These are phyloP conservation scores for Fusarium torreyae DNA, from an alignment of 2,329 filamentous ascomycete genomes.

Conservation along the genomic window DNA sequence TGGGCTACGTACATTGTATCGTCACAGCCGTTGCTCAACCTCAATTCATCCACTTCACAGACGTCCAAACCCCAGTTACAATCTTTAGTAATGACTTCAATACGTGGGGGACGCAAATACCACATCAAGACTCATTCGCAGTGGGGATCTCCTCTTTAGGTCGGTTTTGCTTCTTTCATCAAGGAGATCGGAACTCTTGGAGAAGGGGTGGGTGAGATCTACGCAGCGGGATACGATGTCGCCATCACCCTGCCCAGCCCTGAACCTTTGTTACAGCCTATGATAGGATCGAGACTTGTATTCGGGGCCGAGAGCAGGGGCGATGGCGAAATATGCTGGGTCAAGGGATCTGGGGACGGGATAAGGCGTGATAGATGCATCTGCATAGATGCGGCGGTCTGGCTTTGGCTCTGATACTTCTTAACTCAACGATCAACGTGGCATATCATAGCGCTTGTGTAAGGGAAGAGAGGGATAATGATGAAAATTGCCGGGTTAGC, in stretches of 20 bases:
- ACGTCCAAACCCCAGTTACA: background rate
- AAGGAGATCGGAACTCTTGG: conserved; percentile 18
- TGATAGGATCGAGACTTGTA: conserved; percentile 31
- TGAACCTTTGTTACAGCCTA: background rate
- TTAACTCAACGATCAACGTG: background rate
- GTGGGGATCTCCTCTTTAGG: background rate
- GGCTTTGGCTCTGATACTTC: background rate
- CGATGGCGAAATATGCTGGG: conserved; percentile 37
- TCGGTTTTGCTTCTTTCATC: conserved; percentile 16
- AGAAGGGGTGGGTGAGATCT: conserved; percentile 28
- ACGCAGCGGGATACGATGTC: conserved; percentile 34
- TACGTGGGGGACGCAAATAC: conserved; percentile 1
- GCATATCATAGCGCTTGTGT: background rate
- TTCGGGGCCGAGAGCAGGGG: conserved; percentile 31
- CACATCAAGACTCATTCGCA: background rate
- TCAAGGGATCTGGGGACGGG: conserved; percentile 7
- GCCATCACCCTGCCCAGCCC: conserved; percentile 1
- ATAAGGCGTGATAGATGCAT: conserved; percentile 28
- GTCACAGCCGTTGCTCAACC: too few species aligned
- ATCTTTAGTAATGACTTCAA: background rate
- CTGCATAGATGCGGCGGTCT: conserved; percentile 3
- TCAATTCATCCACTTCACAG: background rate
- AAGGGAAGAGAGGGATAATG: background rate
- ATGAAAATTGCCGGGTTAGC: background rate
- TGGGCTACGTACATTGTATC: too few species aligned